Percentiles rank a stretch among this genome's conserved stretches.
These are phyloP conservation scores for Cyberlindnera veronae DNA, from an alignment of 805 yeast genomes.

Conservation along the genomic window DNA sequence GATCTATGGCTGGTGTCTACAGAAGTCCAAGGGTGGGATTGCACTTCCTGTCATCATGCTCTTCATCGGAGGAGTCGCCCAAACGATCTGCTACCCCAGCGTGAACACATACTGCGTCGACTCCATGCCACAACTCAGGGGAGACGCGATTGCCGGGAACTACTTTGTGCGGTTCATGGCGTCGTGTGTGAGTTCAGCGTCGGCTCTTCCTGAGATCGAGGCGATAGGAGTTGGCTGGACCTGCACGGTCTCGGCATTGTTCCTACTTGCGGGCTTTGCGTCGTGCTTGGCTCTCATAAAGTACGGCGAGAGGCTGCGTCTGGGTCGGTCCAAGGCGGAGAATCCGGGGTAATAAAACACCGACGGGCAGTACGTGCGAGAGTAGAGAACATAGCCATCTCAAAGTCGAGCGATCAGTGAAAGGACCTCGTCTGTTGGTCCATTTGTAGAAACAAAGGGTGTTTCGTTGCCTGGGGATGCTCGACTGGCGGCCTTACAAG, in stretches of 20 bases:
- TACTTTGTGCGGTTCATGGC: conserved; percentile 48
- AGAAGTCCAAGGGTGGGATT: conserved; percentile 47
- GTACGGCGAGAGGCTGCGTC: conserved; percentile 39
- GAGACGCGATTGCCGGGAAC: conserved; percentile 55
- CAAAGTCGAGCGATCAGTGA: too few relatives aligned
- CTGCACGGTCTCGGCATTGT: conserved; percentile 45
- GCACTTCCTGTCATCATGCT: conserved; percentile 49
- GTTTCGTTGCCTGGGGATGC: too few relatives aligned
- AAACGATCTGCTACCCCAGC: conserved; percentile 49
- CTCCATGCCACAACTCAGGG: conserved; percentile 49
- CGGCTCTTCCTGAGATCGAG: conserved; percentile 43
- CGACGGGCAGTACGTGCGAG: too few relatives aligned
- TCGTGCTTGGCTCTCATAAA: conserved; percentile 33
- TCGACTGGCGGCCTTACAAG: too few relatives aligned
- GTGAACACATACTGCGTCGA: conserved; percentile 58
- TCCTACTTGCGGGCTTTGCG: conserved; percentile 37
- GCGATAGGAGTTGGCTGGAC: conserved; percentile 57
- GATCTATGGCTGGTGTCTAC: conserved; percentile 37
- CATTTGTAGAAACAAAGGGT: too few relatives aligned
- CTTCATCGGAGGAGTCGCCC: conserved; percentile 48
- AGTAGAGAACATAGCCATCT: too few relatives aligned
- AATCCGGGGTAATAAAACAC: too few relatives aligned
- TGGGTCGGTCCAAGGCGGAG: too few relatives aligned
- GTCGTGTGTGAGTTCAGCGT: conserved; percentile 49
- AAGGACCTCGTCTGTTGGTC: too few relatives aligned